These are phyloP conservation scores for Dentipellis sp. DNA, from an alignment of 768 basidiomycete species.

Conservation along the genomic window DNA sequence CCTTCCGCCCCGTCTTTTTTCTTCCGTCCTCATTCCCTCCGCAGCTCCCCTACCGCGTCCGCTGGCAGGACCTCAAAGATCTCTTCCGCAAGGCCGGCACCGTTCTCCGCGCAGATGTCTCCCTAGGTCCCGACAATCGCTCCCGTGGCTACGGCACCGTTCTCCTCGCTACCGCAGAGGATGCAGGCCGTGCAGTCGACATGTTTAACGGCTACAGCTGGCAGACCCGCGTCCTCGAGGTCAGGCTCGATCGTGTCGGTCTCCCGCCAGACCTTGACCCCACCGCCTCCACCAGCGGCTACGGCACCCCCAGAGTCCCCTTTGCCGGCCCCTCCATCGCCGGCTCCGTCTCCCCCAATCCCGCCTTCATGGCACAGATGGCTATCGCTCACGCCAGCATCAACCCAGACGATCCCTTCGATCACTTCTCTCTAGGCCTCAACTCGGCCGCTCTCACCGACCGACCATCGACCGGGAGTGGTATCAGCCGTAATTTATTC, in stretches of 20 bases:
- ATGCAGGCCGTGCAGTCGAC: conserved; percentile 89
- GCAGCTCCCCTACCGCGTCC: conserved; percentile 90
- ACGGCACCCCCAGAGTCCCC: conserved; percentile 5
- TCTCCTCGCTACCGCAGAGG: conserved; percentile 87
- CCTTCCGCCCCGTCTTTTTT: not conserved
- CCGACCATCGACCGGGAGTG: conserved; percentile 16
- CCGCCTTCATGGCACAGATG: not conserved
- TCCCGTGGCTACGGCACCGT: conserved; percentile 94
- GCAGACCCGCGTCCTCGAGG: conserved; percentile 90
- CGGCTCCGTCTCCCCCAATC: not conserved
- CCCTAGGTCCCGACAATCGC: conserved; percentile 73
- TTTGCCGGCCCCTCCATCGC: conserved; percentile 1
- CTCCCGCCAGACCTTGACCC: conserved; percentile 32
- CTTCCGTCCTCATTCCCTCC: not conserved
- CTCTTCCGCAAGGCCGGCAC: conserved; percentile 92
- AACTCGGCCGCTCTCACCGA: too few species aligned
- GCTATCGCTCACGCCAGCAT: not conserved
- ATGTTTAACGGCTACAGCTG: conserved; percentile 97
- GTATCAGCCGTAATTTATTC: conserved; percentile 54
- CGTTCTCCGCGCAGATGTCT: conserved; percentile 41
- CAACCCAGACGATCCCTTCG: too few species aligned
- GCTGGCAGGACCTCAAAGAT: conserved; percentile 99
- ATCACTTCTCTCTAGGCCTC: too few species aligned
- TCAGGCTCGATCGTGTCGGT: conserved; percentile 78
- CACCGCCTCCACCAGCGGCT: conserved; percentile 3